Conservation (phyloP, 1,139 yeast species). For the Pichia sp. region DNA sequence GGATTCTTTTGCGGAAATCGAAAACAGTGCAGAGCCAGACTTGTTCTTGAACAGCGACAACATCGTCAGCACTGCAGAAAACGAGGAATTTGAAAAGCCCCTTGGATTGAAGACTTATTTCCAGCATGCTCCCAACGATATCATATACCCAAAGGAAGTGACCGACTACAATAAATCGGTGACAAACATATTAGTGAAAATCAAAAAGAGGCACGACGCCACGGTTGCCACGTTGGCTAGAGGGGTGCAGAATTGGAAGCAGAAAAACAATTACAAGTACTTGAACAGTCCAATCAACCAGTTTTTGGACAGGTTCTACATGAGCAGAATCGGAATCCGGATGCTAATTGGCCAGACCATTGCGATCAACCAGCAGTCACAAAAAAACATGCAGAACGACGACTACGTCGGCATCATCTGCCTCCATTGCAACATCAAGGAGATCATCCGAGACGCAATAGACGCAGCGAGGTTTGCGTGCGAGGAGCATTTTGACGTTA, state of each 20-base stretch:
- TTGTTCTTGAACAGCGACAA: too few relatives aligned
- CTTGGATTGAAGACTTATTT: conserved; percentile 46
- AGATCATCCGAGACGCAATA: conserved; percentile 77
- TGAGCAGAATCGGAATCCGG: conserved; percentile 83
- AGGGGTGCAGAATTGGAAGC: conserved; percentile 88
- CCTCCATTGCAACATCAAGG: conserved; percentile 72
- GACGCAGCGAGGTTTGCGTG: conserved; percentile 85
- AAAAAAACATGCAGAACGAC: conserved; percentile 36
- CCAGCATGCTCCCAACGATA: conserved; percentile 49
- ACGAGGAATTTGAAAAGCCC: conserved; percentile 11
- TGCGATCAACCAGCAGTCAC: conserved; percentile 67
- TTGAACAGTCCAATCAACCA: conserved; percentile 67
- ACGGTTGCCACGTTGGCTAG: conserved; percentile 92
- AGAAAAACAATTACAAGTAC: conserved; percentile 43
- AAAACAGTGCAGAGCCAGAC: not conserved
- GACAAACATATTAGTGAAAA: conserved; percentile 60
- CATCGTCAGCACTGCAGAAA: not conserved
- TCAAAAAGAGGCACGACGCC: conserved; percentile 84
- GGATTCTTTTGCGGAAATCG: not conserved
- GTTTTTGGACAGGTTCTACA: conserved; percentile 75
- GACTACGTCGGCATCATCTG: conserved; percentile 83
- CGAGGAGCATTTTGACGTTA: conserved; percentile 80
- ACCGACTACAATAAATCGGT: conserved; percentile 66
- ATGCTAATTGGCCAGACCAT: conserved; percentile 89
- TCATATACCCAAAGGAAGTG: conserved; percentile 60